Conservation (phyloP, 2,329 filamentous ascomycete species). For the Talaromyces islandicus region DNA sequence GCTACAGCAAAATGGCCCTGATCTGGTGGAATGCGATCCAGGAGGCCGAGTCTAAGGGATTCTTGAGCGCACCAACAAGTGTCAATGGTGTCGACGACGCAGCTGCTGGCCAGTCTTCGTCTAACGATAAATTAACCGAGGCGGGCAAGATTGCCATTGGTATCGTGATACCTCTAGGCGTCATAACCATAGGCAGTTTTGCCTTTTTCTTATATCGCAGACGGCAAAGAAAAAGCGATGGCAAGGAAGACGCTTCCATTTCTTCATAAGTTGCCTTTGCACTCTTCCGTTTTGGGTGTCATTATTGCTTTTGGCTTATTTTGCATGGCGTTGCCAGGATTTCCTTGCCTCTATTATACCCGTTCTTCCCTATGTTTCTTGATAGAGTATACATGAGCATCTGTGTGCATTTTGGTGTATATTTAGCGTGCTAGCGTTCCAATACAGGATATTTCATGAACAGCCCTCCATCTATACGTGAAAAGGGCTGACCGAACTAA, state of each 20-base stretch:
- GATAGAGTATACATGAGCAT: background rate
- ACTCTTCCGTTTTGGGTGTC: background rate
- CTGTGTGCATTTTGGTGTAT: background rate
- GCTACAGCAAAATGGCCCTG: slow-evolving; percentile 22
- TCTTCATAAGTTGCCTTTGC: background rate
- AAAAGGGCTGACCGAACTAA: background rate
- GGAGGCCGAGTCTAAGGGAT: slow-evolving; percentile 13
- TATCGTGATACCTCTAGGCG: background rate
- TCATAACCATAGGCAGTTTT: background rate
- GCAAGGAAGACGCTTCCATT: background rate
- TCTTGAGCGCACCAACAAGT: slow-evolving; percentile 9
- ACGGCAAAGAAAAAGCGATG: background rate
- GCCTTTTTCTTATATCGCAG: background rate
- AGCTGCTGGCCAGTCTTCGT: background rate
- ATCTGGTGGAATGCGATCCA: slow-evolving; percentile 23
- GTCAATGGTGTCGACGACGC: background rate
- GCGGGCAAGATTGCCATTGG: background rate
- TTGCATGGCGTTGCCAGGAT: background rate
- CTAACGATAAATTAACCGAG: background rate
- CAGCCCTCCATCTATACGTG: background rate
- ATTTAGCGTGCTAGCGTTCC: background rate
- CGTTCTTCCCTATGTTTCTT: background rate
- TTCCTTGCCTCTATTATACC: background rate
- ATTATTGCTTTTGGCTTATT: background rate
- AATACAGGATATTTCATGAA: background rate